Conservation (phyloP, 2,329 filamentous ascomycete genomes). For the Colletotrichum zoysiae region DNA sequence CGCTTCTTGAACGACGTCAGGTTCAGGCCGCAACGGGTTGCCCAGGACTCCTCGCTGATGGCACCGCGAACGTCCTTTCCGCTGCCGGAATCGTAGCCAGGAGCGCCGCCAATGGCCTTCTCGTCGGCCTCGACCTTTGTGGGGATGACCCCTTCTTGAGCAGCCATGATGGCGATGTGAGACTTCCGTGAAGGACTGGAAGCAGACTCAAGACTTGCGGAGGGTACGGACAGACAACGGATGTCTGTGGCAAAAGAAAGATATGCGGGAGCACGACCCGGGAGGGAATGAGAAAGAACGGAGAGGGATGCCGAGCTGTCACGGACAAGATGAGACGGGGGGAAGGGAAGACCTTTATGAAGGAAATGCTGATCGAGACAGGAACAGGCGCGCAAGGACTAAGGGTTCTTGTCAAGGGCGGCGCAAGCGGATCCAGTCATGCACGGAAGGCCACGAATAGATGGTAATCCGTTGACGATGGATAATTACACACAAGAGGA, state of each 20-base stretch:
- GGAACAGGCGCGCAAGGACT: slow-evolving; percentile 28
- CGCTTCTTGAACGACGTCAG: slow-evolving; percentile 55
- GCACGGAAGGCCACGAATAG: slow-evolving; percentile 24
- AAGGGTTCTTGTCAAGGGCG: slow-evolving; percentile 37
- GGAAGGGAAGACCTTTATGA: slow-evolving; percentile 34
- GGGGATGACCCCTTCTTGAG: slow-evolving; percentile 34
- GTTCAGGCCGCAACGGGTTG: slow-evolving; percentile 55
- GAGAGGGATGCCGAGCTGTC: slow-evolving; percentile 10
- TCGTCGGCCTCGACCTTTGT: slow-evolving; percentile 40
- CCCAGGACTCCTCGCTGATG: slow-evolving; percentile 49
- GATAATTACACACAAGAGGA: slow-evolving; percentile 36
- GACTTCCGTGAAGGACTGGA: not conserved
- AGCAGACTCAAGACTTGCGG: not conserved
- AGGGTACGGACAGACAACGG: slow-evolving; percentile 15
- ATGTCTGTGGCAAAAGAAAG: slow-evolving; percentile 22
- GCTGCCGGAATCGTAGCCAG: slow-evolving; percentile 32
- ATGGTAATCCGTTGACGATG: slow-evolving; percentile 30
- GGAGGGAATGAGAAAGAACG: slow-evolving; percentile 17
- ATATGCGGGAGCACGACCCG: slow-evolving; percentile 32
- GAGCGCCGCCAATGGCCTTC: slow-evolving; percentile 31
- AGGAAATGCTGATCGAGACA: slow-evolving; percentile 21
- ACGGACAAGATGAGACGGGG: slow-evolving; percentile 11
- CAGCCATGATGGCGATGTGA: slow-evolving; percentile 27
- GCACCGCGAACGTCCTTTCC: slow-evolving; percentile 39
- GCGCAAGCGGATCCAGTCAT: slow-evolving; percentile 34